Percentiles rank a stretch among this genome's conserved stretches.
These are phyloP conservation scores for Spergularia azorica DNA, from an alignment of 179 eudicot species.

Conservation along the genomic window DNA sequence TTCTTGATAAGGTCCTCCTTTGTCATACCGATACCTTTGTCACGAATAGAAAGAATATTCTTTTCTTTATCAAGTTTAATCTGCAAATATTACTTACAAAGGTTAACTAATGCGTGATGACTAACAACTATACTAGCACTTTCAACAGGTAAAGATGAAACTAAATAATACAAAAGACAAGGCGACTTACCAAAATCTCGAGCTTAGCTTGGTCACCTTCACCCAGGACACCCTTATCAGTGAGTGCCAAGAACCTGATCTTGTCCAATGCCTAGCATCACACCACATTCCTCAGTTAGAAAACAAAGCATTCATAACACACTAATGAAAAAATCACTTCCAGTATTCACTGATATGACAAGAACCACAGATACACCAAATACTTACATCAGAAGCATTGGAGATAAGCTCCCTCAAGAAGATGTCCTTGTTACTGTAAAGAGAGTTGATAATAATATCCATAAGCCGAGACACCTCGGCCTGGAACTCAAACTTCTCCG, in stretches of 20 bases:
- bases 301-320: not conserved
- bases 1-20: conserved; percentile 92
- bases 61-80: conserved; percentile 92
- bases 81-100: conserved; percentile 39
- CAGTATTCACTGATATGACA: not conserved
- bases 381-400: conserved; percentile 95
- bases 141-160: not conserved
- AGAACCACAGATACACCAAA: not conserved
- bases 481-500: conserved; percentile 97
- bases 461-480: conserved; percentile 99
- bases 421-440: conserved; percentile 95
- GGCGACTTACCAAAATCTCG: conserved; percentile 68
- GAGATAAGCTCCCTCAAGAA: conserved; percentile 96
- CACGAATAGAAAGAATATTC: conserved; percentile 85
- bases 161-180: not conserved
- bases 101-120: not conserved
- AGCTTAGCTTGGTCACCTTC: conserved; percentile 89
- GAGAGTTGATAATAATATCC: conserved; percentile 96
- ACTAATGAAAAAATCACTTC: not conserved
- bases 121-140: not conserved
- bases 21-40: conserved; percentile 96
- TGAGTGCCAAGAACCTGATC: conserved; percentile 88
- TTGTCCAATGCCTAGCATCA: conserved; percentile 85
- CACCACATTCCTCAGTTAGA: conserved; percentile 3
- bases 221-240: conserved; percentile 89